Percentiles rank a stretch among this genome's conserved stretches.
These are phyloP conservation scores for Phoma sp. DNA, from an alignment of 2,329 filamentous ascomycete genomes.

Conservation along the genomic window DNA sequence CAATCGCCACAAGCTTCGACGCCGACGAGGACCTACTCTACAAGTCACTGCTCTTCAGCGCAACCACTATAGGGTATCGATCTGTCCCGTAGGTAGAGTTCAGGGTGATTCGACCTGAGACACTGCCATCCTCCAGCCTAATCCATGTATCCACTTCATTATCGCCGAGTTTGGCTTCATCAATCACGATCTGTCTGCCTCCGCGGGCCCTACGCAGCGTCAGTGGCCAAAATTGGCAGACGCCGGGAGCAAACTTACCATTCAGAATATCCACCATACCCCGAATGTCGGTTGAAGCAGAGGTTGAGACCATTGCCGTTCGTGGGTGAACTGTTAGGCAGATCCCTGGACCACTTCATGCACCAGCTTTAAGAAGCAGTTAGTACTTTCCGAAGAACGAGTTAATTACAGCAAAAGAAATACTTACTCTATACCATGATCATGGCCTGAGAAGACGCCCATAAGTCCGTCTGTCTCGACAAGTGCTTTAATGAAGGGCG, in stretches of 20 bases:
- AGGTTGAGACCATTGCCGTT: constrained; percentile 55
- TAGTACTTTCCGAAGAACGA: no score
- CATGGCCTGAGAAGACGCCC: constrained; percentile 68
- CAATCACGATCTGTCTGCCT: constrained; percentile 62
- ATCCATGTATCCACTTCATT: constrained; percentile 66
- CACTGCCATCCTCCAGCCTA: constrained; percentile 63
- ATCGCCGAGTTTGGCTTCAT: constrained; percentile 51
- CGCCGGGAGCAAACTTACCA: no score
- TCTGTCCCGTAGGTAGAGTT: constrained; percentile 68
- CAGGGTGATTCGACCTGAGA: constrained; percentile 61
- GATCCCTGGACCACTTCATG: constrained; percentile 49
- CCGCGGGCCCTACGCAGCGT: no score
- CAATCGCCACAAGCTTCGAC: neutral
- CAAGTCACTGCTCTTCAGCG: constrained; percentile 5
- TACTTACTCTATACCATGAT: constrained; percentile 57
- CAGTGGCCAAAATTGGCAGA: no score
- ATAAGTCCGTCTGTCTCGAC: constrained; percentile 58
- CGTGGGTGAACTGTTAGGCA: constrained; percentile 38
- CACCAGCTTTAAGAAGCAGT: constrained; percentile 36
- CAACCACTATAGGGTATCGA: constrained; percentile 53
- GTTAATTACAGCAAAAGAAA: neutral
- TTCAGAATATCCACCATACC: constrained; percentile 73
- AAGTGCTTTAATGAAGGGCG: constrained; percentile 69
- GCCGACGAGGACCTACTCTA: neutral
- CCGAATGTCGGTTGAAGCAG: constrained; percentile 71